Evolutionary conservation across 352 stramenopile species (phyloP), one percentile per base, ranked within the genome.

Genomic region (Pythium apleroticum): DNA sequence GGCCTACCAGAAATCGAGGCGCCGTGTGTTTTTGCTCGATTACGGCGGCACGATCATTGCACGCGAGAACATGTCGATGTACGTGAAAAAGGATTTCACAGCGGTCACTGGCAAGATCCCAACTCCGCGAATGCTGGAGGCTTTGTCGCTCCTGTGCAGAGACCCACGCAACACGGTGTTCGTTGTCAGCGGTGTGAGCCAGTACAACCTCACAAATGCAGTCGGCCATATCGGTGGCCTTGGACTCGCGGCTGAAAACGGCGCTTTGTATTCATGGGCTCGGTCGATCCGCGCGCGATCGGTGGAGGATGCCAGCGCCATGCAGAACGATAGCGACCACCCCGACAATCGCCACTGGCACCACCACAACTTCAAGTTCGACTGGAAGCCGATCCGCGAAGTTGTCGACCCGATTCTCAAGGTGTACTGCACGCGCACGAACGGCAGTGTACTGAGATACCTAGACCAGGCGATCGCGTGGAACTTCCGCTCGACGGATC

Each of bases 401-500:
- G 79, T 83, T 17, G 90, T 95, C 9, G 86, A 98, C 54, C 93
- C 95, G 37, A 97, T 98, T 71, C 69, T 99, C 49, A 91, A 93
- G 43, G 96, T 98, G 52, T 98, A 98, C 78, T 98, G 96, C 52
- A 93, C 95, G 15, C 85, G 95, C 53, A 98, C 96, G 25, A 99
- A 99, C 77, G 97, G 96, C 24, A 98, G 93, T 62, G 90, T 98
- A 10, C 84, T 98, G 62, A 77, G 93, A 25, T 95, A 96, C 75
- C 79, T 94, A 17, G 88, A 98, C 37, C 96, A 98, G 68, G 96
- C 93, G 58, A 98, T 99, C 57, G 92, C 92, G 39, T 99, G 97
- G 97, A 98, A 97, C 66, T 99, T 98, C 72, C 97, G 98, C 60
- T 98, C 89, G 17, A 98, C 92, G 10, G 97, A 99, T 78, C 96